Conservation (phyloP, 352 stramenopile species). For the Phytophthora fragariae region DNA sequence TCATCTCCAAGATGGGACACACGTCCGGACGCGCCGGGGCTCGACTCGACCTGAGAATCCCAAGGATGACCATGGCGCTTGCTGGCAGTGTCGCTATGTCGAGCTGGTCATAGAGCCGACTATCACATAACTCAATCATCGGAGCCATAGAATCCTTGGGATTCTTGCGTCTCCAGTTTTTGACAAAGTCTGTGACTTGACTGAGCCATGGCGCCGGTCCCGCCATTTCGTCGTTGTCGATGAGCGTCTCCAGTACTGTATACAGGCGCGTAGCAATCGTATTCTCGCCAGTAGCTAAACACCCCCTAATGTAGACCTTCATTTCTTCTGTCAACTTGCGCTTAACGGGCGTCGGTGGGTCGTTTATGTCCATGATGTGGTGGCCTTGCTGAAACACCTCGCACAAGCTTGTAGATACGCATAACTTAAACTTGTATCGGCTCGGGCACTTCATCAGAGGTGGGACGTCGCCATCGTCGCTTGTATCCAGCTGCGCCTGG, state of each 20-base stretch:
- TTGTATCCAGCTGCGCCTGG: background rate
- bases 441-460: background rate
- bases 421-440: background rate
- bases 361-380: background rate
- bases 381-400: background rate
- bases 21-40: background rate
- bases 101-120: background rate
- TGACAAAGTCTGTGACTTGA: constrained; percentile 14
- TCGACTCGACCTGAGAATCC: background rate
- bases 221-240: background rate
- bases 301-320: background rate
- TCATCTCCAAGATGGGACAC: background rate
- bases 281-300: background rate
- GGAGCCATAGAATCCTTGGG: constrained; percentile 8
- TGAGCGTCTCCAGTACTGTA: background rate
- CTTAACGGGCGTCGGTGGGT: background rate
- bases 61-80: background rate
- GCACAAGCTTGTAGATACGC: background rate
- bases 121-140: constrained; percentile 14
- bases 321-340: constrained; percentile 11
- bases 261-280: background rate
- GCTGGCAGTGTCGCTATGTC: background rate
- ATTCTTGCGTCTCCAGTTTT: constrained; percentile 11
- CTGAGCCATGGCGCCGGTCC: background rate
- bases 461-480: background rate